These are phyloP conservation scores for Tetraselmis striata DNA, from an alignment of 139 green algal species.

Conservation along the genomic window DNA sequence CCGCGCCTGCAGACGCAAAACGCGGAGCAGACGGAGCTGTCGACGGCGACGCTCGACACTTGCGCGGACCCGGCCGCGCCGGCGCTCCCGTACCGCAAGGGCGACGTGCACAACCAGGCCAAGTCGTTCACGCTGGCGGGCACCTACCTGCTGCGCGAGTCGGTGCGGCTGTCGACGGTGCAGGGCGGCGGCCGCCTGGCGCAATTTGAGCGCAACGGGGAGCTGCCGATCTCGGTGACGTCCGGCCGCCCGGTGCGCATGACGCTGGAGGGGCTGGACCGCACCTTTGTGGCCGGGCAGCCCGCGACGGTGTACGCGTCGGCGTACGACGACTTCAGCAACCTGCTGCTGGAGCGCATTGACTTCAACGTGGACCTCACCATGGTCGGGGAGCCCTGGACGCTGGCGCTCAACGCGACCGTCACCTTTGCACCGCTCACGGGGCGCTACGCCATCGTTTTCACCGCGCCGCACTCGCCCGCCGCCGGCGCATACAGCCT, in stretches of 20 bases:
- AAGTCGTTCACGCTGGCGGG: background rate
- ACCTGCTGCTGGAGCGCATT: background rate
- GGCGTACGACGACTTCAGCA: background rate
- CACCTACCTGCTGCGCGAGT: background rate
- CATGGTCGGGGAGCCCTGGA: constrained; percentile 2
- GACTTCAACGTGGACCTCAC: background rate
- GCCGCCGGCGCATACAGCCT: background rate
- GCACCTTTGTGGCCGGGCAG: background rate
- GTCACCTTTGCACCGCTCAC: background rate
- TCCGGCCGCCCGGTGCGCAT: background rate
- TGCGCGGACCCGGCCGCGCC: background rate
- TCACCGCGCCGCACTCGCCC: background rate
- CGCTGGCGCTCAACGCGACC: background rate
- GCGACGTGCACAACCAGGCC: background rate
- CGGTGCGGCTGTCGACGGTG: background rate
- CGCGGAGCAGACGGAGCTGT: background rate
- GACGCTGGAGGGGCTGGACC: background rate
- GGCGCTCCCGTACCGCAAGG: background rate
- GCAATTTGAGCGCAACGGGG: background rate
- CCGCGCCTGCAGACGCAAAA: background rate
- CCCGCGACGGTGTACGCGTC: background rate
- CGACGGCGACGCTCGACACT: background rate
- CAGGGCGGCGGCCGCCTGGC: background rate
- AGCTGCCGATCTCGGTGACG: background rate
- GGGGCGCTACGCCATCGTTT: background rate